Evolutionary conservation across 2,329 filamentous ascomycete species (phyloP), one percentile per base, ranked within the genome.

Genomic region (Eutypella sp.): DNA sequence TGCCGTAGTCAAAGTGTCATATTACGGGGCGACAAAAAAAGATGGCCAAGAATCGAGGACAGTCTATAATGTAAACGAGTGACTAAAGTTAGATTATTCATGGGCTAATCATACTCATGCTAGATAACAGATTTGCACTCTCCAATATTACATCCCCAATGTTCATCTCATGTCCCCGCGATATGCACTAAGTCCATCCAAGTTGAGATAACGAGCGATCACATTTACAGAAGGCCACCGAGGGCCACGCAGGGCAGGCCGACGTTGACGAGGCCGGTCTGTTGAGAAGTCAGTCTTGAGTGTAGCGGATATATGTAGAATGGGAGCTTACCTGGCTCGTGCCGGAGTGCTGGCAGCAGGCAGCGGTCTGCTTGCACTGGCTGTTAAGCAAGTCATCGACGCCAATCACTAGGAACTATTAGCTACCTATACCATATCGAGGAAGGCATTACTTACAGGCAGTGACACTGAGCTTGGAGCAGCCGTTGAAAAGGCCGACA

Each of bases 281-380:
- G 25, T 10, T 23, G 27, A 4, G 9, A 42, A 4, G 47, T 57
- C 31, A 60, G 47, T 40, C 38, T 29, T 29, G 7, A 8, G 34
- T 13, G 13, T 19, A 2, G 19, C 25, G n/a, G 24, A 33, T 11
- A 15, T 16, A 20, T 25, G n/a, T 27, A 15, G 18, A 33, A 11
- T 9, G n/a, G 20, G 16, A 16, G 33, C 58, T 55, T 46, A 61
- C 60, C 50, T 59, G 55, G 7, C 45, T 27, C 45, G 47, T 45
- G 40, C 56, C 57, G 37, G 57, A 57, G 57, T 57, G 48, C 55
- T 63, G 60, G 57, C 61, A 64, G 57, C 59, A 64, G 45, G 59
- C 60, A 38, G 53, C 58, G 25, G 50, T 58, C 54, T 63, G 59
- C 53, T 57, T 59, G 59, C 60, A 64, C 48, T 60, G 54, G 46